Evolutionary conservation across 495 filamentous ascomycete genomes (phyloP).

Genomic region (Daldinia decipiens): DNA sequence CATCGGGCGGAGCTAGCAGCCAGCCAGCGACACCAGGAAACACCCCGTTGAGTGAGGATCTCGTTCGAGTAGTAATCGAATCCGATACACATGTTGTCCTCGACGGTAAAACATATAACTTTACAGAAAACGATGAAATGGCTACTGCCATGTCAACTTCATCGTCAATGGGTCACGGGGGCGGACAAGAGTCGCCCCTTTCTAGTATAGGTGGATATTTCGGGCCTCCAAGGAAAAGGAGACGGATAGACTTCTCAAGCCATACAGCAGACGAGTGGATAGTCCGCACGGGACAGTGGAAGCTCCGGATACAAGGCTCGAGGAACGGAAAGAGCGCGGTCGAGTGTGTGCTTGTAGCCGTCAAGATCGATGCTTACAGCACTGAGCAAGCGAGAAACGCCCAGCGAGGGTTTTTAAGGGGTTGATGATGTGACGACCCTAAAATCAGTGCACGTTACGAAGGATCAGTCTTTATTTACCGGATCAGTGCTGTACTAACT

Average conservation of each 20-base stretch:
- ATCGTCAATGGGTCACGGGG: conserved; percentile 47
- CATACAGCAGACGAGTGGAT: conserved; percentile 68
- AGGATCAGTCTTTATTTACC: neutral
- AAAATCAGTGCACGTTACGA: neutral
- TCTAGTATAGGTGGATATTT: conserved; percentile 38
- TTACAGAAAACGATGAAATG: conserved; percentile 43
- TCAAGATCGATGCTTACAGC: conserved; percentile 82
- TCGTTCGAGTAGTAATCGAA: conserved; percentile 73
- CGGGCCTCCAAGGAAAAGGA: conserved; percentile 60
- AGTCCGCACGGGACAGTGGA: conserved; percentile 82
- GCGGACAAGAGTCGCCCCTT: conserved; percentile 50
- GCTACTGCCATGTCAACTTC: conserved; percentile 47
- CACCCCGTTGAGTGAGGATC: conserved; percentile 74
- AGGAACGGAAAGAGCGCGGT: conserved; percentile 66
- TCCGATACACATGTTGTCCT: conserved; percentile 74
- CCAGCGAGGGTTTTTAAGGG: conserved; percentile 70
- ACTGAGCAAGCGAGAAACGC: conserved; percentile 75
- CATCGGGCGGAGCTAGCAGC: conserved; percentile 59
- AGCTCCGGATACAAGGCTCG: conserved; percentile 71
- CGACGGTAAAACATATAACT: conserved; percentile 68
- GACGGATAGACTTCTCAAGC: conserved; percentile 51
- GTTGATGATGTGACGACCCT: conserved; percentile 17
- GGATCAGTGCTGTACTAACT: neutral
- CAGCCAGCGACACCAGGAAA: conserved; percentile 74
- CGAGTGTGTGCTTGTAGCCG: conserved; percentile 74